phyloP scores from a whole-genome alignment of 2,329 filamentous ascomycete species.

The Diaporthe vaccinii region DNA sequence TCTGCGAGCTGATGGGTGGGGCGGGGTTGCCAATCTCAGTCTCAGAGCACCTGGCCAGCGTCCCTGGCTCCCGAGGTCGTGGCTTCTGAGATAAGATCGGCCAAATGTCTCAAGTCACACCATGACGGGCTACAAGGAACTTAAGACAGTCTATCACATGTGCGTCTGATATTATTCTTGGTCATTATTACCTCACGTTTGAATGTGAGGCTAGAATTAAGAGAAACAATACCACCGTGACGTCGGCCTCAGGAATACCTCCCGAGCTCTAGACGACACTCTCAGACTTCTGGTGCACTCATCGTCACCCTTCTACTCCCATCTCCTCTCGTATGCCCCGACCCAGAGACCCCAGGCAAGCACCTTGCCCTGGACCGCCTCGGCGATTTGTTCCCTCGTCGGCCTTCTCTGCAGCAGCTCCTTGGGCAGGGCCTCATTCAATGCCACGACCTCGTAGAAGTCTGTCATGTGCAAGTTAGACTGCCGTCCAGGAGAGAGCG shows the following conservation, averaged over 20 bases:
- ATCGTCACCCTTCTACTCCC: constrained; percentile 41
- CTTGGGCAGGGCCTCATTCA: constrained; percentile 58
- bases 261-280: not conserved
- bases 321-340: constrained; percentile 59
- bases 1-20: constrained; percentile 11
- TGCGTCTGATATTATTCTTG: not conserved
- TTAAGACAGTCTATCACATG: not conserved
- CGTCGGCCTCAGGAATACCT: not conserved
- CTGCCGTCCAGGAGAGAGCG: not conserved
- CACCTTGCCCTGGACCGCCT: constrained; percentile 61
- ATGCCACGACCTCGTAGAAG: constrained; percentile 63
- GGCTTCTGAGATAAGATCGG: constrained; percentile 3
- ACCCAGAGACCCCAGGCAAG: constrained; percentile 64
- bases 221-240: not conserved
- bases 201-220: not conserved
- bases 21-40: constrained; percentile 12
- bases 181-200: not conserved
- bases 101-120: not conserved
- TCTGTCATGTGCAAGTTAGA: constrained; percentile 48
- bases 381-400: constrained; percentile 57
- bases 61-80: not conserved
- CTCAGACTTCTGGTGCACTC: not conserved
- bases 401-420: constrained; percentile 53
- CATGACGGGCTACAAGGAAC: not conserved
- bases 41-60: not conserved